These are phyloP conservation scores for Fonsecaea nubica DNA, from an alignment of 2,329 filamentous ascomycete species.

Conservation along the genomic window DNA sequence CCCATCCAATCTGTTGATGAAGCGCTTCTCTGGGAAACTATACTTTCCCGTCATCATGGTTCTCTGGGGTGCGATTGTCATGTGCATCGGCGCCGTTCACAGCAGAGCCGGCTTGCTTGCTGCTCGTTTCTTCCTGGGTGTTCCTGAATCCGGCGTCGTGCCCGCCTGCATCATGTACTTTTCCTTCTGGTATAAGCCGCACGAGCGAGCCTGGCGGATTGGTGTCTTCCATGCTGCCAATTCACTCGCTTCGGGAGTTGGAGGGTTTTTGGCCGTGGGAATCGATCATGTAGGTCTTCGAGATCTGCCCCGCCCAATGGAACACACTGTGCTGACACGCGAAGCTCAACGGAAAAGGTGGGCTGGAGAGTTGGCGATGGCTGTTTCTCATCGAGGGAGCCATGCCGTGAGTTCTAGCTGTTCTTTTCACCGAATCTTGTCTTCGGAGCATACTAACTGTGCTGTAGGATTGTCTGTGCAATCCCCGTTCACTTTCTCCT, in stretches of 20 bases:
- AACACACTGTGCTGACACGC: constrained; percentile 33
- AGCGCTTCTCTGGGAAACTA: constrained; percentile 35
- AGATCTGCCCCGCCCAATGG: constrained; percentile 17
- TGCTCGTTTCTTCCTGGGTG: constrained; percentile 38
- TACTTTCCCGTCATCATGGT: constrained; percentile 57
- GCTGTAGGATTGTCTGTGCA: constrained; percentile 29
- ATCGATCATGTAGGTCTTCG: constrained; percentile 23
- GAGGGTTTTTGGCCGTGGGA: background rate
- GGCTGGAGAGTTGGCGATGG: constrained; percentile 37
- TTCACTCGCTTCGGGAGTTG: constrained; percentile 28
- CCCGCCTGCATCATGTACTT: constrained; percentile 41
- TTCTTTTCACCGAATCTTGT: background rate
- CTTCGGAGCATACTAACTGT: background rate
- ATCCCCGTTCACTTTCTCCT: constrained; percentile 37
- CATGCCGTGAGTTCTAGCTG: background rate
- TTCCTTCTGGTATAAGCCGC: constrained; percentile 41
- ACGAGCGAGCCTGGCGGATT: constrained; percentile 39
- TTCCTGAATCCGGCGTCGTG: constrained; percentile 39
- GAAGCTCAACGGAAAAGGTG: constrained; percentile 41
- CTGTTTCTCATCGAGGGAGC: constrained; percentile 37
- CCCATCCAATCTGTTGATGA: constrained; percentile 38
- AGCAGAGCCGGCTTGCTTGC: constrained; percentile 32
- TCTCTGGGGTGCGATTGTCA: constrained; percentile 43
- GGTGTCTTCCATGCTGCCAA: constrained; percentile 40
- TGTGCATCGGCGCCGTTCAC: constrained; percentile 28